phyloP scores from a whole-genome alignment of 177 flowering plant genomes.

The Telopea speciosissima region DNA sequence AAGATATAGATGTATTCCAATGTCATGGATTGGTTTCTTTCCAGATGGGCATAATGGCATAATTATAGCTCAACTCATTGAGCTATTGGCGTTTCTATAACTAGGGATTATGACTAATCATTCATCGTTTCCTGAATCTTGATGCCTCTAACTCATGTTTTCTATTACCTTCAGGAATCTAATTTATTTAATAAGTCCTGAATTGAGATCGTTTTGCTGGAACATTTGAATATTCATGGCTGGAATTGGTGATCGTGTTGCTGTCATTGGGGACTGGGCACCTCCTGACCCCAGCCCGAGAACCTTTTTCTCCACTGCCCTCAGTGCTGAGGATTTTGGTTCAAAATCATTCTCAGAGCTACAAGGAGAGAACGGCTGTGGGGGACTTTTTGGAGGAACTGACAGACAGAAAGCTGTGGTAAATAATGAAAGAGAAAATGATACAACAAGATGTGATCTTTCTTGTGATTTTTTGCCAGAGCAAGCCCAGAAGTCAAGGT shows the following conservation, averaged over 20 bases:
- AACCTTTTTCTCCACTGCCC: slow-evolving; percentile 37
- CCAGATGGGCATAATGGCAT: too few species aligned
- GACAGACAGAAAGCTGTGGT: slow-evolving; percentile 7
- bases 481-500: slow-evolving; percentile 28
- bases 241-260: slow-evolving; percentile 54
- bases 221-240: slow-evolving; percentile 22
- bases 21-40: too few species aligned
- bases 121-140: too few species aligned
- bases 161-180: too few species aligned
- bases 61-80: too few species aligned
- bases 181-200: too few species aligned
- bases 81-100: too few species aligned
- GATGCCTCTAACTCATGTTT: too few species aligned
- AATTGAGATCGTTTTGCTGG: too few species aligned
- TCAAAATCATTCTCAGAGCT: slow-evolving; percentile 28
- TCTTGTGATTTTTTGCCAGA: slow-evolving; percentile 17
- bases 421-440: slow-evolving; percentile 16
- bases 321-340: slow-evolving; percentile 30
- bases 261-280: slow-evolving; percentile 64
- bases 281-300: slow-evolving; percentile 57
- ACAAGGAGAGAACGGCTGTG: slow-evolving; percentile 20
- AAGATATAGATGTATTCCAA: too few species aligned
- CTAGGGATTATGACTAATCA: too few species aligned
- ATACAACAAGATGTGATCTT: slow-evolving; percentile 7
- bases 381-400: slow-evolving; percentile 19